These are phyloP conservation scores for Cercophora sp. DNA, from an alignment of 495 filamentous ascomycete species.

Conservation along the genomic window DNA sequence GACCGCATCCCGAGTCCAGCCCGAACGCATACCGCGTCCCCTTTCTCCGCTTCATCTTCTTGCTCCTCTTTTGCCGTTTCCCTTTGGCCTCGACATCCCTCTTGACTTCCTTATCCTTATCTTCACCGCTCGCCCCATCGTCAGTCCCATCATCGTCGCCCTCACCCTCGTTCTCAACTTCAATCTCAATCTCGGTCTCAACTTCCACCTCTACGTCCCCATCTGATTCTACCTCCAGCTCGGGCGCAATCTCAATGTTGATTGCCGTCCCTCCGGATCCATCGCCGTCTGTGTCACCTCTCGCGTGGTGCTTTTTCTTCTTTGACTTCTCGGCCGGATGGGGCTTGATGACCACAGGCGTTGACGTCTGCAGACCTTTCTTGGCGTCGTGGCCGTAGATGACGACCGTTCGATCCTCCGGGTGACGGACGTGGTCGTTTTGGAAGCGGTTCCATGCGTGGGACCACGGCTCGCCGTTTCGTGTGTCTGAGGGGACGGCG, in stretches of 20 bases:
- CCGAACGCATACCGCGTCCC: conserved; percentile 66
- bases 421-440: conserved; percentile 15
- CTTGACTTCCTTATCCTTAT: background rate
- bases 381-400: conserved; percentile 88
- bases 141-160: background rate
- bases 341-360: conserved; percentile 32
- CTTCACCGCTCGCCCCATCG: background rate
- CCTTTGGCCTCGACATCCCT: background rate
- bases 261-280: too few species aligned
- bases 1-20: conserved; percentile 76
- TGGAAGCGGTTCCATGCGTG: conserved; percentile 51
- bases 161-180: background rate
- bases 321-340: background rate
- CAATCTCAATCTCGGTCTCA: conserved; percentile 2
- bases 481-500: conserved; percentile 54
- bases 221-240: background rate
- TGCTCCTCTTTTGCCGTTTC: conserved; percentile 1
- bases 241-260: conserved; percentile 1
- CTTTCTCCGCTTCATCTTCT: conserved; percentile 6
- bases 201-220: conserved; percentile 6
- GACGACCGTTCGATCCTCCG: conserved; percentile 41
- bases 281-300: conserved; percentile 1
- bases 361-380: conserved; percentile 52
- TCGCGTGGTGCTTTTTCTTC: background rate
- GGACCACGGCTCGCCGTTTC: conserved; percentile 62